A percentile compares a stretch with the other conserved stretches of the same genome.
Evolutionary conservation across 495 filamentous ascomycete genomes (phyloP).

Genomic region (Penicillium paxilli): DNA sequence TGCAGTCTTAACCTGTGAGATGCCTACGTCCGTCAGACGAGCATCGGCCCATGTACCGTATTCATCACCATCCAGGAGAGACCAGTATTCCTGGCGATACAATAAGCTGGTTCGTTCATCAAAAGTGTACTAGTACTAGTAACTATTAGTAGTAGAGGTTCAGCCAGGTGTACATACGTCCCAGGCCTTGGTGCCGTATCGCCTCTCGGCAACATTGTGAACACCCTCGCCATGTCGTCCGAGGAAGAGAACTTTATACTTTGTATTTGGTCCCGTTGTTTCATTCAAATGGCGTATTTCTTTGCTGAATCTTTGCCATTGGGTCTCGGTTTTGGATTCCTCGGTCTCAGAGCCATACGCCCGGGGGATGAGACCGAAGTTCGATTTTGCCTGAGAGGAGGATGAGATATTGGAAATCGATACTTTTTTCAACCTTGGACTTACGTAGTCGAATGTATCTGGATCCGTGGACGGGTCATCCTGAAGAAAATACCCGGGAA

Average conservation of each 20-base stretch:
- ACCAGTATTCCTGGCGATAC: slow-evolving; percentile 63
- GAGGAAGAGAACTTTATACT: slow-evolving; percentile 69
- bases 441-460: slow-evolving; percentile 68
- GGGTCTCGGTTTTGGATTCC: slow-evolving; percentile 37
- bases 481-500: slow-evolving; percentile 71
- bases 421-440: not conserved
- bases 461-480: slow-evolving; percentile 66
- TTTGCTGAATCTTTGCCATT: slow-evolving; percentile 65
- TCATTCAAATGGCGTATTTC: slow-evolving; percentile 56
- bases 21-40: slow-evolving; percentile 63
- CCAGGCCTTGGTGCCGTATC: slow-evolving; percentile 68
- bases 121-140: not conserved
- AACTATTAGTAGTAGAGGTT: too few relatives aligned
- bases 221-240: slow-evolving; percentile 73
- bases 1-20: slow-evolving; percentile 62
- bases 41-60: slow-evolving; percentile 72
- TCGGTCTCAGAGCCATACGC: slow-evolving; percentile 47
- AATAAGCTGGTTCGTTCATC: not conserved
- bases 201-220: slow-evolving; percentile 65
- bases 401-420: not conserved
- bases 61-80: slow-evolving; percentile 67
- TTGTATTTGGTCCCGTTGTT: slow-evolving; percentile 35
- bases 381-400: slow-evolving; percentile 39
- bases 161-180: slow-evolving; percentile 41
- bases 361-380: slow-evolving; percentile 66